Evolutionary conservation across 1,284 basidiomycete genomes (phyloP), one percentile per base, ranked within the genome.

Genomic region (Meripilus lineatus): DNA sequence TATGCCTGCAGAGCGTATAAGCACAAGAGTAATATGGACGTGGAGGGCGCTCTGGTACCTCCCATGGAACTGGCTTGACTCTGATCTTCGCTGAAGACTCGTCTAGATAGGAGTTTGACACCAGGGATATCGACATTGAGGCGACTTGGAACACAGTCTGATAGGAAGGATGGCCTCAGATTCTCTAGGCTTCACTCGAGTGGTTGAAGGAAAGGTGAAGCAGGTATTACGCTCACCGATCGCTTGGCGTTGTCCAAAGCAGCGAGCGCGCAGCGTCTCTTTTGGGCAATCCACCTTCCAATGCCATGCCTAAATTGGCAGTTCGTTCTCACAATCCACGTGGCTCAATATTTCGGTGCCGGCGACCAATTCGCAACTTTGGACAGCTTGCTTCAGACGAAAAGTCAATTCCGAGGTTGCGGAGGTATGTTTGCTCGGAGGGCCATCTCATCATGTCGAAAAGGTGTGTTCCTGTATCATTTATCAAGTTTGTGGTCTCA

Each of bases 61-160:
- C 94, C 94, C 94, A 99, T 51, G 94, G 93, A 34, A 97, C 92
- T 4, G 86, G 85, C 61, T 94, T 94, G 8, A 85, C 76, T 52
- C 89, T 79, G 50, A 95, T 93, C 73, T 94, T 93, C 45, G 82
- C 73, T 7, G 89, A 88, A 57, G 77, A 81, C 53, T 95, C 91
- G 52, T 93, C 87, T 52, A 99, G 81, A 71, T 89, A 95, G 6
- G 79, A 64, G 65, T 89, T 94, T 51, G 89, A 89, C 42, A 95
- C 84, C 44, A 93, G 82, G 36, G 86, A 84, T 56, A 92, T 78
- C 8, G 90, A 82, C 84, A 88, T 87, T n/a, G 34, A 36, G 18
- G 11, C 10, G 22, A n/a, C 15, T 23, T 14, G 22, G 14, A 25
- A n/a, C n/a, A n/a, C n/a, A n/a, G n/a, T n/a, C n/a, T n/a, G n/a